phyloP scores from a whole-genome alignment of 2,329 filamentous ascomycete species.

The Phialophora verrucosa region DNA sequence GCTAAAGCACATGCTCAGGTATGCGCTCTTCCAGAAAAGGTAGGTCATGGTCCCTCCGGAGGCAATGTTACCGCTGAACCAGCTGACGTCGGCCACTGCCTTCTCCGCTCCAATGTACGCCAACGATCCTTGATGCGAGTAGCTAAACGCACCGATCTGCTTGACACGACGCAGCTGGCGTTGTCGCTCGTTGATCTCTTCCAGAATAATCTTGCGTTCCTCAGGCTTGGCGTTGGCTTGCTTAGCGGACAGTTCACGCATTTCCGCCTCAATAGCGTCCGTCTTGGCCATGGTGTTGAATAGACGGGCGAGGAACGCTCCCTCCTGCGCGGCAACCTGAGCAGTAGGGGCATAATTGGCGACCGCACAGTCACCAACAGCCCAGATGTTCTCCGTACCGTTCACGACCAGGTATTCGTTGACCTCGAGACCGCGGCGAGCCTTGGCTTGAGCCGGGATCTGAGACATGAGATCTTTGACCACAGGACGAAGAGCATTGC shows the following conservation, averaged over 20 bases:
- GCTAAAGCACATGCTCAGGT: constrained; percentile 99
- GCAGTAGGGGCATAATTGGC: constrained; percentile 97
- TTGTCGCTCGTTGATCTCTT: constrained; percentile 84
- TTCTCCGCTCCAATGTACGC: constrained; percentile 98
- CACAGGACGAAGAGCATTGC: constrained; percentile 88
- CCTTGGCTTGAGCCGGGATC: constrained; percentile 94
- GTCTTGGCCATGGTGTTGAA: constrained; percentile 99
- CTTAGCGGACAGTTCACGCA: constrained; percentile 70
- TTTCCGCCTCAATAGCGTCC: constrained; percentile 76
- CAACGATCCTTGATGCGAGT: constrained; percentile 94
- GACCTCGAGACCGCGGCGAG: constrained; percentile 89
- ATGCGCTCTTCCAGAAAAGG: constrained; percentile 97
- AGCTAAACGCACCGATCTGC: constrained; percentile 96
- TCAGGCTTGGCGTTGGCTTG: constrained; percentile 72
- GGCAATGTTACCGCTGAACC: constrained; percentile 96
- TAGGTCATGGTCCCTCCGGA: constrained; percentile 93
- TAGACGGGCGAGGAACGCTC: constrained; percentile 88
- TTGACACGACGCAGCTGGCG: constrained; percentile 86
- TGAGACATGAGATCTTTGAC: constrained; percentile 90
- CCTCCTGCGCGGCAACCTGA: constrained; percentile 95
- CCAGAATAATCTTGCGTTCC: constrained; percentile 63
- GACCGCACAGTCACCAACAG: constrained; percentile 94
- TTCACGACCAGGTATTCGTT: constrained; percentile 99
- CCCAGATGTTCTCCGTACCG: constrained; percentile 96
- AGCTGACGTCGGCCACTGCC: constrained; percentile 95